Conservation (phyloP, 2,329 filamentous ascomycete species). For the Ophiocordyceps robertsii region DNA sequence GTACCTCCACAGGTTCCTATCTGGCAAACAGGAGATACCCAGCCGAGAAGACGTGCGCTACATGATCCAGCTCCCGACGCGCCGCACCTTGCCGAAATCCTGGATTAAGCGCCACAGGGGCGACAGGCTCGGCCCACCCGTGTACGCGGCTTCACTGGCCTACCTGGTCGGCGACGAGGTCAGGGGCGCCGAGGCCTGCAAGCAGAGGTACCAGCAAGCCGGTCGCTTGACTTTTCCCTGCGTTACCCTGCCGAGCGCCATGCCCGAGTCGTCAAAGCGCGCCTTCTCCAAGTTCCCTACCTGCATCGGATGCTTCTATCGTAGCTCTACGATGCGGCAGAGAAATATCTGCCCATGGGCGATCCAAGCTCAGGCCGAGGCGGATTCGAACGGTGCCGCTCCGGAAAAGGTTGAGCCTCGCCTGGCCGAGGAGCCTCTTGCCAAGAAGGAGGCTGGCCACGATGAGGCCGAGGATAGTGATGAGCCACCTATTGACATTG, state of each 20-base stretch:
- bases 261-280: conserved; percentile 7
- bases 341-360: conserved; percentile 5
- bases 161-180: conserved; percentile 17
- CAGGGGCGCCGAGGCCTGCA: conserved; percentile 5
- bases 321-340: conserved; percentile 9
- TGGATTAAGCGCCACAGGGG: conserved; percentile 13
- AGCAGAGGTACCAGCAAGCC: neutral
- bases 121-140: conserved; percentile 8
- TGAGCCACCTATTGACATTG: too few relatives aligned
- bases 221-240: conserved; percentile 13
- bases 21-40: conserved; percentile 7
- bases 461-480: too few relatives aligned
- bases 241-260: conserved; percentile 10
- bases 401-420: too few relatives aligned
- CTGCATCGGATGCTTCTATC: conserved; percentile 20
- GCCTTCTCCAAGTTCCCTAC: conserved; percentile 8
- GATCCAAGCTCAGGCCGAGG: neutral
- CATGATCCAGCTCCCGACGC: conserved; percentile 10
- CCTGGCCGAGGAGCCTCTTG: too few relatives aligned
- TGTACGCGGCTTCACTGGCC: conserved; percentile 16
- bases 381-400: neutral
- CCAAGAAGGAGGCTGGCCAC: too few relatives aligned
- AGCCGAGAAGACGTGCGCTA: conserved; percentile 10
- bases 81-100: conserved; percentile 10
- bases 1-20: conserved; percentile 12